phyloP scores from a whole-genome alignment of 2,329 filamentous ascomycete species.

The Colletotrichum gloeosporioides region DNA sequence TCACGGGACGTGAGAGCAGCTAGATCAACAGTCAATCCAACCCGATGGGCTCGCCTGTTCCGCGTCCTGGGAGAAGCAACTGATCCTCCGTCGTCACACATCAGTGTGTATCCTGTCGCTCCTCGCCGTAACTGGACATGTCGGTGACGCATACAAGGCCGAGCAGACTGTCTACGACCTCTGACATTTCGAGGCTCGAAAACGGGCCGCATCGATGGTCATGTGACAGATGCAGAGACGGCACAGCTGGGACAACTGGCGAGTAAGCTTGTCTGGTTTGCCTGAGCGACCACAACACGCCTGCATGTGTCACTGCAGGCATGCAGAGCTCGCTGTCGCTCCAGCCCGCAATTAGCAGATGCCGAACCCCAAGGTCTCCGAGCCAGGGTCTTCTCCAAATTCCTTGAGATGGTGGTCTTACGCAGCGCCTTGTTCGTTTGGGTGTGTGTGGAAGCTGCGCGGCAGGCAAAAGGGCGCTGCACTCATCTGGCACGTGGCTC shows the following conservation, averaged over 20 bases:
- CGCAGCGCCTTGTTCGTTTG: neutral
- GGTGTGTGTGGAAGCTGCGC: neutral
- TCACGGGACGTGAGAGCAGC: neutral
- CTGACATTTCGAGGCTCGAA: neutral
- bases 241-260: neutral
- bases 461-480: neutral
- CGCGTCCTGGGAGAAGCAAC: slow-evolving; percentile 6
- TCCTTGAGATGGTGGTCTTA: neutral
- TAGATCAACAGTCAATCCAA: slow-evolving; percentile 15
- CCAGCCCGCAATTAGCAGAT: neutral
- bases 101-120: neutral
- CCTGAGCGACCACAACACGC: neutral
- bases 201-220: neutral
- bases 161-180: neutral
- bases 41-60: slow-evolving; percentile 15
- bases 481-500: neutral
- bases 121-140: neutral
- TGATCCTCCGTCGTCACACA: slow-evolving; percentile 4
- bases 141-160: neutral
- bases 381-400: neutral
- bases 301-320: neutral
- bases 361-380: neutral
- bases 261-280: neutral
- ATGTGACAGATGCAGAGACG: neutral
- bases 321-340: neutral